Evolutionary conservation across 306 rosid genomes (phyloP), one percentile per base, ranked within the genome.

Genomic region (Casuarina equisetifolia): DNA sequence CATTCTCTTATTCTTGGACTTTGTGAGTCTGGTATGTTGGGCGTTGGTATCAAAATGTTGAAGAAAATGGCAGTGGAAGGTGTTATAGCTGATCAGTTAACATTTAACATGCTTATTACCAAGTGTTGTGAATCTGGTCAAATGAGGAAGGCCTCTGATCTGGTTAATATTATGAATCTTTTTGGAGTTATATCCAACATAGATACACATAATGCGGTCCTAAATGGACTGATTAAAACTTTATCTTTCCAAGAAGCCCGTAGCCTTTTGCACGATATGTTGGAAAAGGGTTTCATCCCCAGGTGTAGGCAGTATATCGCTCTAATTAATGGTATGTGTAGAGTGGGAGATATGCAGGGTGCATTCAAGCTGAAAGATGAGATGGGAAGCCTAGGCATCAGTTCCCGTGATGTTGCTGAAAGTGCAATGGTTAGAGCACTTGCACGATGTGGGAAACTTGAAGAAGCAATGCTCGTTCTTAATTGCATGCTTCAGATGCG

Each of bases 341-440:
- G 97, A 86, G 90, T 82, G 79, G 92, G 94, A 75, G 86, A 90
- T 72, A 50, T 92, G 39, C 79, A 78, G 69, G 91, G 88, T 84
- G 97, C 95, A 73, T 78, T 88, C 74, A 66, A 73, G 69, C 76
- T 92, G 13, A 89, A 84, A 85, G 90, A 92, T 79, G 88, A 86
- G 85, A 86, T 89, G 88, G 86, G 75, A 73, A 74, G 75, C 50
- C 84, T 82, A 40, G 91, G 91, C 44, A 84, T 89, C 74, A 55
- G 89, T 79, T 77, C 90, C 32, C 69, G 52, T 40, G 76, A 80
- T 82, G 82, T 88, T 85, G 91, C 92, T 64, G 91, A 89, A 86
- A 85, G 97, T 46, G 94, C 97, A 81, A 75, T 88, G 73, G 75
- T 88, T 68, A 84, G 94, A 85, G 97, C 90, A 80, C 90, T 92